Conservation (phyloP, 2,329 filamentous ascomycete genomes). For the Xylariaceae sp. region DNA sequence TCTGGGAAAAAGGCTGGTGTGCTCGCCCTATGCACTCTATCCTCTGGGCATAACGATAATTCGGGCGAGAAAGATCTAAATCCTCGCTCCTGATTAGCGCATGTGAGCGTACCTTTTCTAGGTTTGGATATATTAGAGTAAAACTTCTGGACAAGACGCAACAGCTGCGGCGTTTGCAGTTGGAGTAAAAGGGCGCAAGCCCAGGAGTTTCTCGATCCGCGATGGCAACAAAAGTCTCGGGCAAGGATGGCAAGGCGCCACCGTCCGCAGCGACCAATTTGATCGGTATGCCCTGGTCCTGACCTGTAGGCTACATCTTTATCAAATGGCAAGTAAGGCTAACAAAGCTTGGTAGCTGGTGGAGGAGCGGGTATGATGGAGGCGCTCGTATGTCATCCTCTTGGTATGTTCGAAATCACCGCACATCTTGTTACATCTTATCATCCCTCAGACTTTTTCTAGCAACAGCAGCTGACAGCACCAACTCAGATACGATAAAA, state of each 20-base stretch:
- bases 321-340: too few relatives aligned
- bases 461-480: background rate
- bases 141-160: too few relatives aligned
- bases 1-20: too few relatives aligned
- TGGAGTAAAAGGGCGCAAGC: too few relatives aligned
- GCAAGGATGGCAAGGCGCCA: conserved; percentile 62
- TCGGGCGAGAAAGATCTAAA: too few relatives aligned
- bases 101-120: too few relatives aligned
- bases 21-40: too few relatives aligned
- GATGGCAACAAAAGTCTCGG: conserved; percentile 40
- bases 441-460: background rate
- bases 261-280: conserved; percentile 85
- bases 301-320: background rate
- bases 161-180: too few relatives aligned
- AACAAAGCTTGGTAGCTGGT: conserved; percentile 57
- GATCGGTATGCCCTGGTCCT: conserved; percentile 56
- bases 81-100: too few relatives aligned
- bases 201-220: too few relatives aligned
- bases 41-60: too few relatives aligned
- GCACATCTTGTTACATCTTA: conserved; percentile 3
- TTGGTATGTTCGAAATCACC: conserved; percentile 60
- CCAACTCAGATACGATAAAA: conserved; percentile 79
- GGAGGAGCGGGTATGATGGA: conserved; percentile 99
- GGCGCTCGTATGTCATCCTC: conserved; percentile 89
- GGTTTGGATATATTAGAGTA: too few relatives aligned